Base-by-base conservation (phyloP, 2,329 filamentous ascomycete species). In the Pseudogymnoascus verrucosus region DNA sequence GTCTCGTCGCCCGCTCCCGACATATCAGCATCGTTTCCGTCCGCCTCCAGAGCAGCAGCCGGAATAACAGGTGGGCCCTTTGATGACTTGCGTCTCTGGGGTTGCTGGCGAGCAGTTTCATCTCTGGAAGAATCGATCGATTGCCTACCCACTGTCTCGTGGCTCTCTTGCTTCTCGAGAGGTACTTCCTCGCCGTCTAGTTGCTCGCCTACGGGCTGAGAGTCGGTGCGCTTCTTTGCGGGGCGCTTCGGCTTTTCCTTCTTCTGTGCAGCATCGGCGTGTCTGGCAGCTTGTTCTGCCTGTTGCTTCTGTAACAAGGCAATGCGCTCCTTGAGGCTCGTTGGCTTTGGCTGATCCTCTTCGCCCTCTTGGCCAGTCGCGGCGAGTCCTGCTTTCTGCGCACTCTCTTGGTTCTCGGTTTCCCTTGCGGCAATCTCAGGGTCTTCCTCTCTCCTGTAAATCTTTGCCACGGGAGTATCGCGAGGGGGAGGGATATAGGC, bases 261-360 rank as follows among this genome's bases (percentile, higher is more conserved):
- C 78, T 90, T 96, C 63, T 87, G 81, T 19, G 82, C 82, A 14
- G 88, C 85, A 39, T 95, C 91, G 6, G 90, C 89, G 76, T 93
- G 89, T 62, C 93, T 83, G 67, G 89, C 83, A 4, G 93, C 91
- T 73, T 95, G 91, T 73, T 98, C 95, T 73, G 91, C 80, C 76
- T 99, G 95, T 74, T 98, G 92, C 73, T 90, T 93, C 75, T 99
- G 95, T 14, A 99, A 80, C 62, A 96, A 79, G 28, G 95, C 95
- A 77, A 99, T 97, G 66, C 95, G 85, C 75, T 99, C 95, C 76
- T 98, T 99, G 66, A 99, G 76, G 69, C 90, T 97, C 63, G 91
- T 90, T 23, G 93, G 91, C 76, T 98, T 97, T 1, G 93, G 93
- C 70, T 90, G 87, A 47, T 96, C 90, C 63, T 95, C 91, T 14